Percentiles rank a stretch among this genome's conserved stretches.
These are phyloP conservation scores for Metarhizium robertsii DNA, from an alignment of 2,329 filamentous ascomycete species.

Conservation along the genomic window DNA sequence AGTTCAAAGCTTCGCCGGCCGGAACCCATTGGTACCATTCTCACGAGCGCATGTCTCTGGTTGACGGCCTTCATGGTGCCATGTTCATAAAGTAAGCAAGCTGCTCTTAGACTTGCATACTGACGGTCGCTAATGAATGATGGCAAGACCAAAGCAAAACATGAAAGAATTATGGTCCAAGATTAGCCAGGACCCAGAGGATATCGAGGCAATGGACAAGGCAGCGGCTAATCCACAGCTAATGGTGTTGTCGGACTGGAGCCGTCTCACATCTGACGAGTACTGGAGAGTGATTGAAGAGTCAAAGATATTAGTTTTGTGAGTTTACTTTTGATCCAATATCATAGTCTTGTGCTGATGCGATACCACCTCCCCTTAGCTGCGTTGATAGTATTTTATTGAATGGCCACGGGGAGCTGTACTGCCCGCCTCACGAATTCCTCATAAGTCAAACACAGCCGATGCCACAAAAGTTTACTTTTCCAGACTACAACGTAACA, in stretches of 20 bases:
- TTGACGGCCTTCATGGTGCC: slow-evolving; percentile 9
- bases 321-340: too few species aligned
- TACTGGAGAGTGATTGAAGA: slow-evolving; percentile 3
- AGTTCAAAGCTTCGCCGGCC: slow-evolving; percentile 7
- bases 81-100: background rate
- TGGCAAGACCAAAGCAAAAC: too few species aligned
- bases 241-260: slow-evolving; percentile 9
- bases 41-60: slow-evolving; percentile 4
- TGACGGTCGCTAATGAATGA: too few species aligned
- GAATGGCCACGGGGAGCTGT: slow-evolving; percentile 5
- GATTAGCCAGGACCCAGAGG: background rate
- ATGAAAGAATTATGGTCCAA: too few species aligned
- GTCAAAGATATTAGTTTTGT: background rate
- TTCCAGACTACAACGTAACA: background rate
- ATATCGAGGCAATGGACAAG: slow-evolving; percentile 7
- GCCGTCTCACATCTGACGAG: slow-evolving; percentile 8
- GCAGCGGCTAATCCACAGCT: slow-evolving; percentile 4
- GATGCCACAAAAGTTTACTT: background rate
- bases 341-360: too few species aligned
- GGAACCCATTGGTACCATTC: slow-evolving; percentile 9
- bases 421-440: background rate
- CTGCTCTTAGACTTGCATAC: too few species aligned
- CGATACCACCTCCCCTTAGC: too few species aligned
- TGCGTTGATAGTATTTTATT: background rate
- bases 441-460: slow-evolving; percentile 1